Conservation (phyloP, 768 basidiomycete genomes). For the Termitomyces sp. region DNA sequence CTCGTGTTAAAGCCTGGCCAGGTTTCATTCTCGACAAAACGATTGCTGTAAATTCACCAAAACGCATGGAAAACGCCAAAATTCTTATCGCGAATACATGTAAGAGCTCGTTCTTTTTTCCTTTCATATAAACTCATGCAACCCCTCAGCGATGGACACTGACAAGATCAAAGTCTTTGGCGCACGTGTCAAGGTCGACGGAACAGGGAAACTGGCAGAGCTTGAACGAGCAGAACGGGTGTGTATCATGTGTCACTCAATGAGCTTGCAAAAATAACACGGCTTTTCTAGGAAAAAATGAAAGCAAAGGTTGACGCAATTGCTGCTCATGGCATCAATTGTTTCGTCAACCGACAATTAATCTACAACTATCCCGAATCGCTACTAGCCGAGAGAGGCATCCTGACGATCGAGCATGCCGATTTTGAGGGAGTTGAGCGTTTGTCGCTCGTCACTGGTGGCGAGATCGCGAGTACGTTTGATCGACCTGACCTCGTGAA, state of each 20-base stretch:
- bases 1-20: conserved; percentile 22
- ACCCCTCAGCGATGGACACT: conserved; percentile 85
- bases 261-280: background rate
- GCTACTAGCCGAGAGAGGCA: conserved; percentile 89
- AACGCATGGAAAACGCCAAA: conserved; percentile 90
- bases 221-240: conserved; percentile 94
- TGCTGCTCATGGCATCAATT: conserved; percentile 91
- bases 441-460: conserved; percentile 92
- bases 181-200: conserved; percentile 91
- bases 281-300: conserved; percentile 87
- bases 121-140: conserved; percentile 21
- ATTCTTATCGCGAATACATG: conserved; percentile 99
- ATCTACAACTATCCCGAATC: conserved; percentile 99
- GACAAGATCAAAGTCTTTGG: conserved; percentile 99
- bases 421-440: conserved; percentile 99
- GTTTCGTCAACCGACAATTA: conserved; percentile 96
- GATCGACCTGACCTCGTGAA: conserved; percentile 90
- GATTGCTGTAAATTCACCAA: conserved; percentile 92
- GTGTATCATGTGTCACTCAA: conserved; percentile 14
- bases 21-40: conserved; percentile 98
- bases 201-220: conserved; percentile 95
- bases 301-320: conserved; percentile 96
- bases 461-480: conserved; percentile 95
- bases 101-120: conserved; percentile 31
- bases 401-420: conserved; percentile 96